Evolutionary conservation across 1,139 yeast genomes (phyloP).

Genomic region (Suhomyces bokatorum): DNA sequence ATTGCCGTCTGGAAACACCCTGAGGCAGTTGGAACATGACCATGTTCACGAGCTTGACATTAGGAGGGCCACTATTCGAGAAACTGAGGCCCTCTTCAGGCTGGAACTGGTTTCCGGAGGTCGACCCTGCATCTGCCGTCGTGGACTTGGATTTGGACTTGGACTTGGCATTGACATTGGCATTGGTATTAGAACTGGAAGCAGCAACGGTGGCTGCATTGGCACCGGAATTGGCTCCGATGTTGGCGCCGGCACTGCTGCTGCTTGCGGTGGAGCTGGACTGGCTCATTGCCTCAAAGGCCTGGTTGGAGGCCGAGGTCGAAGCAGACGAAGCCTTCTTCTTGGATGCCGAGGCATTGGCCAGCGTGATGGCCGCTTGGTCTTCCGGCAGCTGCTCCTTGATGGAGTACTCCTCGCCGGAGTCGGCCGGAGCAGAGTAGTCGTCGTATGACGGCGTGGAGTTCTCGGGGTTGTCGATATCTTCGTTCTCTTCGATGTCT

Average conservation of each 20-base stretch:
- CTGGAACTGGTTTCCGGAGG: constrained; percentile 29
- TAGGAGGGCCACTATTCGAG: constrained; percentile 19
- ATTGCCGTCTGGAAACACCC: constrained; percentile 10
- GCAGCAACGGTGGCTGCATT: constrained; percentile 7
- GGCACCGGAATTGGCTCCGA: constrained; percentile 12
- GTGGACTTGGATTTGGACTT: constrained; percentile 12
- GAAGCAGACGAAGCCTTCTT: background rate
- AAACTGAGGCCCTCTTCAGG: constrained; percentile 34
- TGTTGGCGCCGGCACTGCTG: background rate
- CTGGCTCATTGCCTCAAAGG: too few relatives aligned
- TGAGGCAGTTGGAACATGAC: constrained; percentile 15
- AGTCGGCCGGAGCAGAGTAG: constrained; percentile 4
- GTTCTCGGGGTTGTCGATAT: constrained; percentile 5
- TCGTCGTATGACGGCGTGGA: constrained; percentile 13
- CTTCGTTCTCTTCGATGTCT: background rate
- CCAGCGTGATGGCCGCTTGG: background rate
- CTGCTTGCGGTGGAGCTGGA: too few relatives aligned
- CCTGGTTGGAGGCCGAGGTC: background rate
- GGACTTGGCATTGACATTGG: constrained; percentile 24
- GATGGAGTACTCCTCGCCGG: background rate
- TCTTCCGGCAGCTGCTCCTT: background rate
- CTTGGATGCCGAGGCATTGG: background rate
- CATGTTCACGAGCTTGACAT: constrained; percentile 15
- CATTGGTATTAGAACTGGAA: constrained; percentile 1
- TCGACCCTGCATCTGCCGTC: constrained; percentile 12